Evolutionary conservation across 2,329 filamentous ascomycete species (phyloP), one percentile per base, ranked within the genome.

Genomic region (Arachnomyces sp.): DNA sequence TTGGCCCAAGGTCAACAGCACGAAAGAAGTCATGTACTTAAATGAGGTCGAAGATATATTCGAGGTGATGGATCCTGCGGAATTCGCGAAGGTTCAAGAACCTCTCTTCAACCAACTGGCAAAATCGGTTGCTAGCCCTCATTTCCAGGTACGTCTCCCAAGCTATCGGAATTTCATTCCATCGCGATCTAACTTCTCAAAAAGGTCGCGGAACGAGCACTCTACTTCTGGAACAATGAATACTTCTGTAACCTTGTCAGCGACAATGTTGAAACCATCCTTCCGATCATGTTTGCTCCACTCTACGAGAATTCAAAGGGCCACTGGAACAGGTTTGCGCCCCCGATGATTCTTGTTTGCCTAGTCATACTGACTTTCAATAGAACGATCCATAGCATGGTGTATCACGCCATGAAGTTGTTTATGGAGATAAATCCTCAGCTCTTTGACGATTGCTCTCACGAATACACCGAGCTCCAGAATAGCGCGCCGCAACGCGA

Each of bases 161-260:
- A 34, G 40, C 40, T 2, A 7, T 33, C 12, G 3, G 6, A 21
- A 16, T 15, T 34, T n/a, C 35, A 14, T 7, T 39, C 45, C 11
- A 7, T 25, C 32, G 18, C 17, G 14, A 37, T 46, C 45, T 52
- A 46, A 49, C 44, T 39, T 16, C 30, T 17, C 13, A 32, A 14
- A 28, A 46, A 80, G 76, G 92, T 98, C 43, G 92, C 92, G 13
- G 92, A 98, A 68, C 81, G 92, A 50, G 92, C 92, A 4, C 75
- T 98, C 18, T 98, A 98, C 69, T 98, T 98, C 71, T 98, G 92
- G 92, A 98, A 98, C 73, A 98, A 98, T 59, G 92, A 98, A 64
- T 98, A 98, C 64, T 98, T 98, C 69, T 98, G 92, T 73, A 98
- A 96, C 59, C 74, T 98, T 44, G 92, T 98, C 52, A 95, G 89